These are phyloP conservation scores for Talaromyces adpressus DNA, from an alignment of 495 filamentous ascomycete species.

Conservation along the genomic window DNA sequence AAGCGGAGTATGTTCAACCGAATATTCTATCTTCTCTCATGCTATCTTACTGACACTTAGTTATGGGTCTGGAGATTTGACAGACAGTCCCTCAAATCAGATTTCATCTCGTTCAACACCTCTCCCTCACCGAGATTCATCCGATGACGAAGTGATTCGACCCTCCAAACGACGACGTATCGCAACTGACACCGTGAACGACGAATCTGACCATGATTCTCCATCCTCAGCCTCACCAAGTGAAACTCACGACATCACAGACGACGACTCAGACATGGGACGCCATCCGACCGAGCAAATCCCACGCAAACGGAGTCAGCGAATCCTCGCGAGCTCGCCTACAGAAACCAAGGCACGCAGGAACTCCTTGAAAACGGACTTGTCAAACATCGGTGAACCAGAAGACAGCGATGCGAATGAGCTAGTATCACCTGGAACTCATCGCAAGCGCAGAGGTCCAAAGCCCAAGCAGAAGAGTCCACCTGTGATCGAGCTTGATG, in stretches of 20 bases:
- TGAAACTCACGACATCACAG: not conserved
- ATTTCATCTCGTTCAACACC: not conserved
- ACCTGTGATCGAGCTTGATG: not conserved
- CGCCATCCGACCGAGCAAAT: not conserved
- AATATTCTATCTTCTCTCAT: not conserved
- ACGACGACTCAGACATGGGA: not conserved
- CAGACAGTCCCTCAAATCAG: not conserved
- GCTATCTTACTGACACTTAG: not conserved
- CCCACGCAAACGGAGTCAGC: not conserved
- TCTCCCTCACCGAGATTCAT: conserved; percentile 1
- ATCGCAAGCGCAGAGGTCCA: conserved; percentile 18
- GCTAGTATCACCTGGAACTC: conserved; percentile 16
- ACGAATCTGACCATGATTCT: not conserved
- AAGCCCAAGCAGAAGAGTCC: not conserved
- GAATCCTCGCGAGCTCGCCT: not conserved
- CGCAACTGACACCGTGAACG: too few relatives aligned
- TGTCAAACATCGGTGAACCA: not conserved
- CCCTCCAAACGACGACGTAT: conserved; percentile 8
- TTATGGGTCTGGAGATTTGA: not conserved
- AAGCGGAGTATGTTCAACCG: not conserved
- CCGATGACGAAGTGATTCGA: conserved; percentile 18
- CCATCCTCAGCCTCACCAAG: not conserved
- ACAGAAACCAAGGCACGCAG: not conserved
- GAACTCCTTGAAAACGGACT: not conserved
- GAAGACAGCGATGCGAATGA: conserved; percentile 24